These are phyloP conservation scores for Huntiella savannae DNA, from an alignment of 2,329 filamentous ascomycete species.

Conservation along the genomic window DNA sequence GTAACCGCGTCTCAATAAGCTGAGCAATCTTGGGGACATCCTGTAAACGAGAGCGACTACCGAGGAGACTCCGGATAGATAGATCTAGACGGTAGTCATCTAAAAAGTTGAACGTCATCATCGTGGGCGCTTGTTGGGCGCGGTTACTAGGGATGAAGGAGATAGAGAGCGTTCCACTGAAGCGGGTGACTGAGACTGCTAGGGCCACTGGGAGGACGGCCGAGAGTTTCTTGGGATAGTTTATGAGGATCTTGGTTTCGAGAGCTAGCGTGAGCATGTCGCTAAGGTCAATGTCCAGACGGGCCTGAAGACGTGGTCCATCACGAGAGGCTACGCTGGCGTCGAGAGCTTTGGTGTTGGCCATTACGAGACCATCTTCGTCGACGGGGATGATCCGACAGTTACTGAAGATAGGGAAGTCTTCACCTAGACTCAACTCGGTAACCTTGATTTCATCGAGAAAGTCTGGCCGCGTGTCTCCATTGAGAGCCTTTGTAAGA, in stretches of 20 bases:
- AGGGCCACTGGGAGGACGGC: constrained; percentile 84
- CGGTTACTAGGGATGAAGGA: constrained; percentile 71
- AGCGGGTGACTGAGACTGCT: constrained; percentile 77
- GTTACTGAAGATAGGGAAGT: constrained; percentile 98
- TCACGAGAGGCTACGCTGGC: constrained; percentile 33
- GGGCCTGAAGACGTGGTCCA: constrained; percentile 67
- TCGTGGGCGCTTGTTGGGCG: constrained; percentile 54
- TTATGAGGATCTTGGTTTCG: constrained; percentile 83
- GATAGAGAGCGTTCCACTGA: constrained; percentile 84
- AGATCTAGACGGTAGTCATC: constrained; percentile 76
- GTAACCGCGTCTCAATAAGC: constrained; percentile 58
- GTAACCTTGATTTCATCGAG: constrained; percentile 86
- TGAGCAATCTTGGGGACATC: constrained; percentile 81
- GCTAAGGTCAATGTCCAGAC: constrained; percentile 92
- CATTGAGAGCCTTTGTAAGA: constrained; percentile 70
- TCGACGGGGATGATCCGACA: constrained; percentile 86
- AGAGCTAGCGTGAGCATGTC: constrained; percentile 90
- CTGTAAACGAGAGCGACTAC: constrained; percentile 59
- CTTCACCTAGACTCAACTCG: constrained; percentile 82
- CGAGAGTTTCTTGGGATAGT: constrained; percentile 78
- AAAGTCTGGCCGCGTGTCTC: constrained; percentile 72
- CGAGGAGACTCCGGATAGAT: constrained; percentile 60
- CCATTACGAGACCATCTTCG: constrained; percentile 49
- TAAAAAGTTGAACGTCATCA: constrained; percentile 84
- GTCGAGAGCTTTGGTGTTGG: constrained; percentile 30